A percentile compares a stretch with the other conserved stretches of the same genome.
Evolutionary conservation across 2,329 filamentous ascomycete genomes (phyloP).

Genomic region (Lasiodiplodia hormozganensis): DNA sequence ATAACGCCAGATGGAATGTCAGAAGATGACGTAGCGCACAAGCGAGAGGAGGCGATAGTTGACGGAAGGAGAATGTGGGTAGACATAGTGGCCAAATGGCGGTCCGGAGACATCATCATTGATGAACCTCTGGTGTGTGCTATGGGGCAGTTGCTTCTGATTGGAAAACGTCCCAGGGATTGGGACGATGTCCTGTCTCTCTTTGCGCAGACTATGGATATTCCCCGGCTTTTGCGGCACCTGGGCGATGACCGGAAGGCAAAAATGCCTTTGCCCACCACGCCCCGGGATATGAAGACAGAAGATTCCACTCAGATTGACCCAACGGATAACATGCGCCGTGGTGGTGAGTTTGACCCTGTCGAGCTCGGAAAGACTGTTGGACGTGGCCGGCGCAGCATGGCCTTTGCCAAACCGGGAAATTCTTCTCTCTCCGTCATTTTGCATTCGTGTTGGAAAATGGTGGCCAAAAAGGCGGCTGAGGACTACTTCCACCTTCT

Average conservation of each 20-base stretch:
- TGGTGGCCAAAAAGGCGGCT: constrained; percentile 68
- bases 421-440: constrained; percentile 71
- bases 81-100: constrained; percentile 80
- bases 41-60: constrained; percentile 58
- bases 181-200: constrained; percentile 76
- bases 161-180: constrained; percentile 66
- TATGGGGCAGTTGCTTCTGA: constrained; percentile 80
- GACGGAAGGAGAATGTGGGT: constrained; percentile 81
- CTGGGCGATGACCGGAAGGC: background rate
- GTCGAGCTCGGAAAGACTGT: constrained; percentile 11
- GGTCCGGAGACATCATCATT: constrained; percentile 69
- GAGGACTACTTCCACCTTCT: constrained; percentile 79
- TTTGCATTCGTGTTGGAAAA: constrained; percentile 67
- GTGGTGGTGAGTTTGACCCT: constrained; percentile 22
- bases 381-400: constrained; percentile 35
- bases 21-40: constrained; percentile 39
- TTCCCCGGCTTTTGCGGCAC: constrained; percentile 62
- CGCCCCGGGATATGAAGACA: constrained; percentile 36
- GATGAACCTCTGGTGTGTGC: constrained; percentile 81
- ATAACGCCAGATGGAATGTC: background rate
- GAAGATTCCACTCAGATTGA: constrained; percentile 22
- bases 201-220: constrained; percentile 80
- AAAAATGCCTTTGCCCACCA: constrained; percentile 6
- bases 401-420: constrained; percentile 53
- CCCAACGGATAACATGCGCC: background rate